Conservation (phyloP, 2,329 filamentous ascomycete genomes). For the Epichloe gansuensis region DNA sequence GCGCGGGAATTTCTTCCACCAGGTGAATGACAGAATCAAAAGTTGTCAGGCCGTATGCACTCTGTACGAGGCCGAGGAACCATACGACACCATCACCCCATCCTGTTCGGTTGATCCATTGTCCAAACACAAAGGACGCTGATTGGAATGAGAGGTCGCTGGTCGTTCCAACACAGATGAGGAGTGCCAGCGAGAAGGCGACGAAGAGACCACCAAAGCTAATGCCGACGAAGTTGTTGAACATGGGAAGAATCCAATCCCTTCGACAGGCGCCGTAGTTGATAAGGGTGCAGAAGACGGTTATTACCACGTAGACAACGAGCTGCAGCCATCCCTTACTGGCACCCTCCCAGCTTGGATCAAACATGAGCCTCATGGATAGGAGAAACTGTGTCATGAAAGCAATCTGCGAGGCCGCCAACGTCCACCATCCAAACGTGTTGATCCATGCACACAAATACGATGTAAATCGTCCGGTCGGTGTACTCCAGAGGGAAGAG, state of each 20-base stretch:
- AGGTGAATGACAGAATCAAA: constrained; percentile 48
- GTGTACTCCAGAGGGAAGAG: constrained; percentile 22
- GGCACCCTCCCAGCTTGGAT: constrained; percentile 30
- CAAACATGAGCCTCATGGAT: constrained; percentile 42
- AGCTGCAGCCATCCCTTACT: constrained; percentile 40
- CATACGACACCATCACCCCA: constrained; percentile 43
- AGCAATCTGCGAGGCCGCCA: constrained; percentile 41
- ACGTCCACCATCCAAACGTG: constrained; percentile 45
- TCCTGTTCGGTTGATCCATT: constrained; percentile 32
- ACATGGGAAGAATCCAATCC: constrained; percentile 26
- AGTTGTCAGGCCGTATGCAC: constrained; percentile 41
- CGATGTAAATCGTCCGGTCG: constrained; percentile 33
- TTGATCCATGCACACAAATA: constrained; percentile 50
- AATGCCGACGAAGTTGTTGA: constrained; percentile 44
- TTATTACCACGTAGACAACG: constrained; percentile 39
- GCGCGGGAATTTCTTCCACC: constrained; percentile 42
- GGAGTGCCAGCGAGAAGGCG: constrained; percentile 34
- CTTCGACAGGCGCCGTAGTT: constrained; percentile 38
- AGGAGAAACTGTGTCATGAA: constrained; percentile 47
- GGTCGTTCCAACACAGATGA: constrained; percentile 37
- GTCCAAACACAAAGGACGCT: constrained; percentile 37
- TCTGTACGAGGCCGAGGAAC: constrained; percentile 44
- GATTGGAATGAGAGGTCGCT: constrained; percentile 32
- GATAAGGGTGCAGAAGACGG: constrained; percentile 31
- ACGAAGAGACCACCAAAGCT: constrained; percentile 40